Evolutionary conservation across 169 alveolate species (phyloP), one percentile per base, ranked within the genome.

Genomic region (Nephromyces sp.): DNA sequence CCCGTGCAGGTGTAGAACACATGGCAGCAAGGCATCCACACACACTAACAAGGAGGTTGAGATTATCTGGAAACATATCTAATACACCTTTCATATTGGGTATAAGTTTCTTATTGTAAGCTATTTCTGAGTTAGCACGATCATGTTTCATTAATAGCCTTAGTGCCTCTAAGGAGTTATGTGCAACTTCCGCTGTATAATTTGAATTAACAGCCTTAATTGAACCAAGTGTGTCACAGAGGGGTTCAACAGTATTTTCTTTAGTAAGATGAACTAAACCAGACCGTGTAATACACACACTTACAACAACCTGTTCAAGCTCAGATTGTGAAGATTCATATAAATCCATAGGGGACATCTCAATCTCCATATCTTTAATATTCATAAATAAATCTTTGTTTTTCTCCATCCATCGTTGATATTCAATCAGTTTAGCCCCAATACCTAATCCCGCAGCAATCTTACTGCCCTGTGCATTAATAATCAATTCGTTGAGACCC

Each of bases 21-120:
- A 92, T 77, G 22, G 92, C 74, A 3, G 94, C 96, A 35, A 92
- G 86, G 66, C 95, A 91, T 32, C 84, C 89, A 75, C 92, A 92
- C 3, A 92, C 87, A 32, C 91, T 84, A 43, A 89, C 90, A 22
- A 92, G 77, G 31, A 92, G 92, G 25, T 75, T 67, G 1, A 90
- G 92, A 63, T 84, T 84, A 61, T 86, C 89, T 66, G 84, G 86
- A 80, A 87, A 88, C 52, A 67, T 52, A 70, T 88, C 89, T 66
- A 92, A 83, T 51, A 94, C 89, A 6, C 79, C 53, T 74, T 94
- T 89, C 33, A 92, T 68, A 32, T 87, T 84, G 33, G 82, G 78
- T 24, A 90, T 84, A 28, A 91, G 79, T 33, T 87, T 92, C 67
- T 70, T 75, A 78, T 86, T 86, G 76, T 89, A 79, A 25, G 91